phyloP scores from a whole-genome alignment of 805 yeast species.

The Ogataea populi-albae region DNA sequence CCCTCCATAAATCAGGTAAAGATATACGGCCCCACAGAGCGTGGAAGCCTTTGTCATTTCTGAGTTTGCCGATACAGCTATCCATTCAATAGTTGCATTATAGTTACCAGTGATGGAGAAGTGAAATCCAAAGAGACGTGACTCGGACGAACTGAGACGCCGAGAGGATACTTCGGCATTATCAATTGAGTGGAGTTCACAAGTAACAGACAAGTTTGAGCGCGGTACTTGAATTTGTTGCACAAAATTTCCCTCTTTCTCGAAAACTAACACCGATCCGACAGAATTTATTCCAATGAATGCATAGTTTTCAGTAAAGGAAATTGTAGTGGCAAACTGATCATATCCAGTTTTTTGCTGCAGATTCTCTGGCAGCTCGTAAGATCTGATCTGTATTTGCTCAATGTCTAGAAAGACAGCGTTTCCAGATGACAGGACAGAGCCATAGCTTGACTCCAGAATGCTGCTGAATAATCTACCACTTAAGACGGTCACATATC shows the following conservation, averaged over 20 bases:
- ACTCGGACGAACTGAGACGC: slow-evolving; percentile 20
- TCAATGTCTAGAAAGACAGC: slow-evolving; percentile 5
- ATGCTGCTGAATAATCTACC: slow-evolving; percentile 18
- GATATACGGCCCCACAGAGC: slow-evolving; percentile 41
- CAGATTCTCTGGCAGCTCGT: slow-evolving; percentile 20
- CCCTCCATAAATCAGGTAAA: slow-evolving; percentile 16
- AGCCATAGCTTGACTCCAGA: slow-evolving; percentile 1
- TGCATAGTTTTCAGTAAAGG: slow-evolving; percentile 24
- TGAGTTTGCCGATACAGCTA: slow-evolving; percentile 29
- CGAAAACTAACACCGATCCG: slow-evolving; percentile 37
- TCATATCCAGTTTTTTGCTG: slow-evolving; percentile 33
- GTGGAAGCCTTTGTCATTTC: slow-evolving; percentile 27
- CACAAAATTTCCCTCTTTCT: slow-evolving; percentile 13
- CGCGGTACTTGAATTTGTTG: too few relatives aligned
- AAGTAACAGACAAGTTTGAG: not conserved
- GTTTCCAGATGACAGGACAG: not conserved
- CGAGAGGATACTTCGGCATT: not conserved
- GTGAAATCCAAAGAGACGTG: slow-evolving; percentile 30
- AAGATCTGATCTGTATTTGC: slow-evolving; percentile 8
- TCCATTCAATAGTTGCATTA: slow-evolving; percentile 22
- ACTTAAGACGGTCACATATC: slow-evolving; percentile 34
- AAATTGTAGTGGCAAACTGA: slow-evolving; percentile 39
- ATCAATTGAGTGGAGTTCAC: not conserved
- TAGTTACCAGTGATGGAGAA: slow-evolving; percentile 23
- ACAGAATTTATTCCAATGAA: slow-evolving; percentile 40